Percentiles rank a stretch among this genome's conserved stretches.
Evolutionary conservation across 495 filamentous ascomycete species (phyloP).

Genomic region (Talaromyces wortmannii): DNA sequence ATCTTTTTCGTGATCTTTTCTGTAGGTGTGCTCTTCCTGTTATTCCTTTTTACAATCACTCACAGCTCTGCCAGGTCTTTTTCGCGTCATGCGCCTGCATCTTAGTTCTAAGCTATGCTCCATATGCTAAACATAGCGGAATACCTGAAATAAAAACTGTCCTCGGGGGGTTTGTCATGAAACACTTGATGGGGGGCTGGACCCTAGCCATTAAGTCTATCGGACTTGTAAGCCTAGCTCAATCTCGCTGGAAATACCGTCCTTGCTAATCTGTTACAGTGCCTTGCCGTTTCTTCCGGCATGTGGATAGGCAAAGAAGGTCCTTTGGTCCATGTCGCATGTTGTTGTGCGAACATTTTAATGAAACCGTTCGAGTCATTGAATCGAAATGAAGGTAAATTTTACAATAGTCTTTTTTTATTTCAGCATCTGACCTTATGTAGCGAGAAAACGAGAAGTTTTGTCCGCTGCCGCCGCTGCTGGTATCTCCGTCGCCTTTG

Average conservation of each 20-base stretch:
- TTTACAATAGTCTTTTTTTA: neutral
- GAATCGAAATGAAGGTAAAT: conserved; percentile 78
- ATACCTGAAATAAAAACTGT: conserved; percentile 98
- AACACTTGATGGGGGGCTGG: conserved; percentile 87
- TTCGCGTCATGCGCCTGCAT: conserved; percentile 76
- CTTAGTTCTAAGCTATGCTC: conserved; percentile 75
- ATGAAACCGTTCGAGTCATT: conserved; percentile 85
- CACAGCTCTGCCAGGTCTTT: conserved; percentile 43
- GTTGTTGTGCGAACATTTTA: conserved; percentile 92
- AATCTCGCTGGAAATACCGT: neutral
- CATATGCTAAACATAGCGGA: conserved; percentile 90
- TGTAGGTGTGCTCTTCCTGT: conserved; percentile 37
- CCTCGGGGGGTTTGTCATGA: conserved; percentile 89
- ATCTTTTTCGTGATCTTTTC: conserved; percentile 78
- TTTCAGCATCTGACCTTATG: neutral
- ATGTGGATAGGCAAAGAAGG: conserved; percentile 99
- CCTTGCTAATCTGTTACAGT: conserved; percentile 40
- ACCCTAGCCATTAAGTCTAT: conserved; percentile 88
- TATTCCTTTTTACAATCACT: conserved; percentile 12
- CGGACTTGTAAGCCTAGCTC: conserved; percentile 59
- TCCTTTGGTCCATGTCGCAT: conserved; percentile 93
- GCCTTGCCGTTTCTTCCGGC: conserved; percentile 89
- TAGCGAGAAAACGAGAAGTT: conserved; percentile 90
- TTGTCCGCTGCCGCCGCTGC: conserved; percentile 91
- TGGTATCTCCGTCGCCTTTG: conserved; percentile 95